Conservation (phyloP, 2,329 filamentous ascomycete genomes). For the Didymella lethalis region DNA sequence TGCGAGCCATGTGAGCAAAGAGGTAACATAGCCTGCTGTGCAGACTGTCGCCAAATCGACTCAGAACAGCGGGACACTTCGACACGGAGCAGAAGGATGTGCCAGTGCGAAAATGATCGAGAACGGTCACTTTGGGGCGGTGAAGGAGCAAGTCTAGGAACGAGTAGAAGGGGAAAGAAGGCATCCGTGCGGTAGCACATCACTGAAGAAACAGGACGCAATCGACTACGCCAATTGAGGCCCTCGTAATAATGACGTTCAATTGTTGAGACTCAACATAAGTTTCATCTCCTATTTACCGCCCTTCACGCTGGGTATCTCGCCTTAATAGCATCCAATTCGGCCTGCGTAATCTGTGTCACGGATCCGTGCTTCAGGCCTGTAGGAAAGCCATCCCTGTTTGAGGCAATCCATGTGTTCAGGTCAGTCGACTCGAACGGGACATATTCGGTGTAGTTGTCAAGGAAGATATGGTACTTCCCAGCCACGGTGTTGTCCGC, state of each 20-base stretch:
- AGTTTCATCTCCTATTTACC: no score
- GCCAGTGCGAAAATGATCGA: constrained; percentile 30
- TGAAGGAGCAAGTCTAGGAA: constrained; percentile 18
- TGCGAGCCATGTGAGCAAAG: constrained; percentile 27
- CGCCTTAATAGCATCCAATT: constrained; percentile 16
- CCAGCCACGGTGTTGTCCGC: constrained; percentile 18
- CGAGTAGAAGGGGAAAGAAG: constrained; percentile 1
- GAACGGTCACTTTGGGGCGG: constrained; percentile 31
- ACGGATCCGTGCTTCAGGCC: constrained; percentile 24
- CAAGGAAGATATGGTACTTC: constrained; percentile 18
- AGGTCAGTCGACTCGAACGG: constrained; percentile 18
- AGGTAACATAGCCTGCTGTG: constrained; percentile 27
- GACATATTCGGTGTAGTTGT: constrained; percentile 17
- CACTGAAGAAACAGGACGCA: background rate
- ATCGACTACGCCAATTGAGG: background rate
- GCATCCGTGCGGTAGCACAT: constrained; percentile 2
- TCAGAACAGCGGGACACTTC: background rate
- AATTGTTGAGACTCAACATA: no score
- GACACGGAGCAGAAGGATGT: constrained; percentile 23
- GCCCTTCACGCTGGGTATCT: constrained; percentile 5
- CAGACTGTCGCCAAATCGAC: constrained; percentile 23
- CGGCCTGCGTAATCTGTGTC: constrained; percentile 13
- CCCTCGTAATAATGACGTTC: background rate
- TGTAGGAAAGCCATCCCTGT: constrained; percentile 12
- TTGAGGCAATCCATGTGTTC: constrained; percentile 11